These are phyloP conservation scores for Austroboletus novae-zelandiae DNA, from an alignment of 1,284 basidiomycete genomes.

Conservation along the genomic window DNA sequence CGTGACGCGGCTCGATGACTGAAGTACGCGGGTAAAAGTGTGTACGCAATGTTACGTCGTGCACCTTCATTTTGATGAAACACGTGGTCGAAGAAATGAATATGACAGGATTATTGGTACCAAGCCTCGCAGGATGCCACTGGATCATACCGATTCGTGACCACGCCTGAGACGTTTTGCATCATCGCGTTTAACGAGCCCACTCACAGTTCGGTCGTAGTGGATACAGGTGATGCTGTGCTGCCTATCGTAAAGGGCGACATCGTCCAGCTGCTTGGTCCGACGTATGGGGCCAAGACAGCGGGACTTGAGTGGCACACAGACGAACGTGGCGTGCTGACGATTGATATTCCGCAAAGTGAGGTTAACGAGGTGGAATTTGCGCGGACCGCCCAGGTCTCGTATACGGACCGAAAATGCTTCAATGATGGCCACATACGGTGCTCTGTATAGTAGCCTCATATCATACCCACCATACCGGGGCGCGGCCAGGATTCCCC, in stretches of 20 bases:
- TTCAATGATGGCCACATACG: too few relatives aligned
- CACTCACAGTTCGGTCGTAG: constrained; percentile 30
- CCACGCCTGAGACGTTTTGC: constrained; percentile 49
- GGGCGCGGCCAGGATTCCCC: too few relatives aligned
- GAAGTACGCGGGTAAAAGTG: constrained; percentile 45
- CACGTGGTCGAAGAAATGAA: background rate
- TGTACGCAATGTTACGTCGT: constrained; percentile 48
- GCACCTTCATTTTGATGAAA: background rate
- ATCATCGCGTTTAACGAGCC: constrained; percentile 46
- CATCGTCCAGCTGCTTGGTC: constrained; percentile 40
- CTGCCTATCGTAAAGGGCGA: constrained; percentile 48
- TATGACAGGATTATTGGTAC: constrained; percentile 41
- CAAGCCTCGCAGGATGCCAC: constrained; percentile 39
- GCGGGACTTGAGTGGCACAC: constrained; percentile 18
- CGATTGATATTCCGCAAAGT: constrained; percentile 32
- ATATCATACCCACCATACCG: too few relatives aligned
- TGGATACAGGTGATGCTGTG: constrained; percentile 36
- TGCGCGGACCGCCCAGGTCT: constrained; percentile 46
- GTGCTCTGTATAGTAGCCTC: too few relatives aligned
- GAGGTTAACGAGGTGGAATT: constrained; percentile 32
- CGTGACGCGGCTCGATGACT: constrained; percentile 52
- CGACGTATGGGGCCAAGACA: constrained; percentile 6
- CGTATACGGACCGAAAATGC: constrained; percentile 19
- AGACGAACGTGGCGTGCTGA: constrained; percentile 27
- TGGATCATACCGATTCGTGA: constrained; percentile 47